These are phyloP conservation scores for Alternaria ethzedia DNA, from an alignment of 2,329 filamentous ascomycete genomes.

Conservation along the genomic window DNA sequence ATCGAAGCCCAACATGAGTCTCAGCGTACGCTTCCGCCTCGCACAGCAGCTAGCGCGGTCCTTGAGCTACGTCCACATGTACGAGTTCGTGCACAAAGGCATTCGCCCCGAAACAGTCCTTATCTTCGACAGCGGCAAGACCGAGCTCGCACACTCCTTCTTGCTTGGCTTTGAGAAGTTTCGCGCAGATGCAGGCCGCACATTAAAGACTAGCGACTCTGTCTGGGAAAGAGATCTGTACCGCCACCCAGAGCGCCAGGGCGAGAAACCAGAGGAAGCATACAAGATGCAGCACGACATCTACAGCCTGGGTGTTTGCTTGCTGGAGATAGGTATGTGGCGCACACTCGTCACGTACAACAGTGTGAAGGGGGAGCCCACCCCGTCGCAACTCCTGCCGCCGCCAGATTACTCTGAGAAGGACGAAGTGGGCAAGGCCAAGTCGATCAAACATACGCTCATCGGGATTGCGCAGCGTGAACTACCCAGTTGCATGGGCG, in stretches of 20 bases:
- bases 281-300: background rate
- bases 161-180: background rate
- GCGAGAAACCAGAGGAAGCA: background rate
- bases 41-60: too few species aligned
- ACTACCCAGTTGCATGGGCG: background rate
- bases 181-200: too few species aligned
- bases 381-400: background rate
- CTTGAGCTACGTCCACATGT: too few species aligned
- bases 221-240: background rate
- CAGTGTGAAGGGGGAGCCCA: fast-evolving
- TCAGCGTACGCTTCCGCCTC: too few species aligned
- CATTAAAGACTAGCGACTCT: too few species aligned
- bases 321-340: background rate
- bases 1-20: too few species aligned
- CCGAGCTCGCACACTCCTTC: background rate
- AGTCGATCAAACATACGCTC: background rate
- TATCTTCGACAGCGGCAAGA: fast-evolving
- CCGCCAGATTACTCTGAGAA: background rate
- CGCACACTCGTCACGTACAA: background rate
- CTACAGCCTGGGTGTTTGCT: background rate
- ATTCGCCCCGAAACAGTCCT: background rate
- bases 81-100: background rate
- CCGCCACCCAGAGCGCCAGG: background rate
- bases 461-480: background rate
- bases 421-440: background rate